Conservation (phyloP, 2,329 filamentous ascomycete genomes). For the Drechslerella dactyloides region DNA sequence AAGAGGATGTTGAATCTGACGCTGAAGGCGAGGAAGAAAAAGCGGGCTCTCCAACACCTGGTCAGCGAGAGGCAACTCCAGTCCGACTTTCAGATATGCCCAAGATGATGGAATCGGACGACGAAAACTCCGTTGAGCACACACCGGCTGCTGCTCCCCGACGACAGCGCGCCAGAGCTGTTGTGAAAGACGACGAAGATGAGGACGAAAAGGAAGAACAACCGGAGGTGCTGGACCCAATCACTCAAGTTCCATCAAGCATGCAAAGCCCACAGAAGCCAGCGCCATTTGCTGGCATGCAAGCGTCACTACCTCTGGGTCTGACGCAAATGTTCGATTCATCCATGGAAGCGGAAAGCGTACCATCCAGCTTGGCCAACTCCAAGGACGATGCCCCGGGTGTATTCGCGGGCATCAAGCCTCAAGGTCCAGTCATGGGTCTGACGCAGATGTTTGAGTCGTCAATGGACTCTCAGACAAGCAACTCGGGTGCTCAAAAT, state of each 20-base stretch:
- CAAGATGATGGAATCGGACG: constrained; percentile 58
- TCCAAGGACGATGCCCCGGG: constrained; percentile 13
- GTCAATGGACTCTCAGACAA: constrained; percentile 33
- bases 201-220: constrained; percentile 28
- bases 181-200: constrained; percentile 33
- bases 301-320: constrained; percentile 24
- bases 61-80: constrained; percentile 27
- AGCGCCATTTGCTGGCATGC: constrained; percentile 18
- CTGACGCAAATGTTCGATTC: constrained; percentile 44
- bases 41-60: constrained; percentile 23
- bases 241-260: constrained; percentile 27
- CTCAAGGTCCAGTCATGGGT: constrained; percentile 34
- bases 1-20: constrained; percentile 59
- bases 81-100: constrained; percentile 48
- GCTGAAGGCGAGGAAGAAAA: constrained; percentile 57
- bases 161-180: constrained; percentile 19
- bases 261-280: constrained; percentile 30
- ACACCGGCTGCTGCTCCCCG: constrained; percentile 44
- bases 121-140: constrained; percentile 59
- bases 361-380: constrained; percentile 10
- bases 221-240: constrained; percentile 4
- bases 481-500: constrained; percentile 9
- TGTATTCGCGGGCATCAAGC: constrained; percentile 17
- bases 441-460: constrained; percentile 51
- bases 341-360: constrained; percentile 55